phyloP scores from a whole-genome alignment of 2,329 filamentous ascomycete species.

The Cladosporium oxysporum region DNA sequence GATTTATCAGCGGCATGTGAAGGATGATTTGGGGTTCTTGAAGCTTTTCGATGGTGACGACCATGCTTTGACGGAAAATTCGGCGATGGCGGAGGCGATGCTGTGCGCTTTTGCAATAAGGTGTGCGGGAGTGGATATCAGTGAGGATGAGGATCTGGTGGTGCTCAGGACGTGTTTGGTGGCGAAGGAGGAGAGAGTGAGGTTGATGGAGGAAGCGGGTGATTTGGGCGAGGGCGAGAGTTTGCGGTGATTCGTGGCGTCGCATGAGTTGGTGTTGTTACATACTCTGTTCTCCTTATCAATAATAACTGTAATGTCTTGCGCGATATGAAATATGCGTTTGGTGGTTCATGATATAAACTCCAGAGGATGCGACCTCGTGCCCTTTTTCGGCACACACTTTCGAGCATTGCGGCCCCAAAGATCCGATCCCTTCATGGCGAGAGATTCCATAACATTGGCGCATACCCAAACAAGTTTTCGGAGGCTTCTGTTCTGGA shows the following conservation, averaged over 20 bases:
- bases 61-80: conserved; percentile 45
- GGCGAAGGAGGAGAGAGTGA: conserved; percentile 29
- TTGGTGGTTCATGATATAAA: neutral
- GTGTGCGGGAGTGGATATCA: conserved; percentile 36
- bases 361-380: neutral
- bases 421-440: neutral
- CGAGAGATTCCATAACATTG: neutral
- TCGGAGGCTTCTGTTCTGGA: neutral
- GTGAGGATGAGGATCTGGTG: conserved; percentile 26
- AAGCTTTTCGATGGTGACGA: conserved; percentile 46
- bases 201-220: conserved; percentile 38
- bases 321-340: neutral
- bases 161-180: conserved; percentile 26
- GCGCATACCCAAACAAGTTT: neutral
- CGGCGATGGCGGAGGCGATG: conserved; percentile 41
- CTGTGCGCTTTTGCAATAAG: conserved; percentile 43
- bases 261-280: neutral
- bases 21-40: conserved; percentile 36
- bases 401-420: neutral
- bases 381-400: neutral
- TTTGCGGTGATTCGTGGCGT: conserved; percentile 22
- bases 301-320: neutral
- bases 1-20: conserved; percentile 35
- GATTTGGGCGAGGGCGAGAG: conserved; percentile 41
- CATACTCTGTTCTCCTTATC: neutral